Base-by-base conservation (phyloP, 352 stramenopile species). In the Achlya hypogyna region DNA sequence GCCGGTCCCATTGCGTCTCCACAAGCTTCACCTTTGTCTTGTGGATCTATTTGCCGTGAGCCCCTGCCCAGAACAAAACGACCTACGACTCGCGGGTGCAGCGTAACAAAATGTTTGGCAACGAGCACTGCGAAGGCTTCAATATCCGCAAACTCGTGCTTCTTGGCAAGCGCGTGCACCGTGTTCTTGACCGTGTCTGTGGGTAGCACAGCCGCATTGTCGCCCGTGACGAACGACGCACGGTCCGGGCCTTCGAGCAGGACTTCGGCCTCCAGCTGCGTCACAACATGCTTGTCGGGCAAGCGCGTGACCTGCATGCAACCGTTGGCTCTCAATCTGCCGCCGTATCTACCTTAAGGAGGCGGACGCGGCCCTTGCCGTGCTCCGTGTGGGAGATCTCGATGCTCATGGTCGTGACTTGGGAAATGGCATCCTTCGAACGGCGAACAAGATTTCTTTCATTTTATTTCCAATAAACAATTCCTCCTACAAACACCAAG, bases 141-240 rank as follows among this genome's bases (percentile, higher is more conserved):
- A 63, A 90, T 86, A 71, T 81, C 86, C 12, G 80, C 81, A 67
- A 95, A 94, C 72, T 90, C 78, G 73, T 91, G 82, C 69, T 89
- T 81, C 79, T 94, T 95, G 38, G 86, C 87, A 40, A 96, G 53
- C 63, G 88, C 82, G 72, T 93, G 95, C 29, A 96, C 82, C 38
- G 87, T 94, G 73, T 96, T 96, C 77, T 96, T 96, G 73, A 93
- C 77, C 65, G 88, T 95, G 73, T 96, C 88, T 5, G 88, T 96
- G 45, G 87, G 83, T 47, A 96, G 73, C 69, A 96, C 86, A 25
- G 75, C 72, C 47, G 78, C 75, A 69, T 96, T 96, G 76, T 96
- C 86, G 63, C 83, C 87, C 56, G 84, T 68, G 62, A 87, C 88
- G 75, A 96, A 96, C 28, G 83, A 83, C 54, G 72, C 75, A 64